Evolutionary conservation across 2,329 filamentous ascomycete genomes (phyloP).

Genomic region (Claviceps paspali): DNA sequence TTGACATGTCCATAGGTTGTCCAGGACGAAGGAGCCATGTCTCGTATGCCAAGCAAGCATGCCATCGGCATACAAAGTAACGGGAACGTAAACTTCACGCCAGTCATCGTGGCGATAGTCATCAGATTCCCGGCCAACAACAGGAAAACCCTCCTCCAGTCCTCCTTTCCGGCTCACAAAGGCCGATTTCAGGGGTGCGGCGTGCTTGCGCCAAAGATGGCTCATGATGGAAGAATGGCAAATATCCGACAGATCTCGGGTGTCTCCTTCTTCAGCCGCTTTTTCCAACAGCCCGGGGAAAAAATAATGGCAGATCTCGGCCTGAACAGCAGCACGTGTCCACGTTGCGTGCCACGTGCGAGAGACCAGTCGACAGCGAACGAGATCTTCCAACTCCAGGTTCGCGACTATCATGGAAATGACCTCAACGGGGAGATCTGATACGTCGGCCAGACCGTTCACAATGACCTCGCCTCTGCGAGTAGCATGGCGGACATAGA

Average conservation of each 20-base stretch:
- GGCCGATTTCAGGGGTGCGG: slow-evolving; percentile 7
- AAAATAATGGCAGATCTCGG: slow-evolving; percentile 10
- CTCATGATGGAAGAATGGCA: neutral
- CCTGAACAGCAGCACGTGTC: slow-evolving; percentile 11
- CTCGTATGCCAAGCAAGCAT: slow-evolving; percentile 15
- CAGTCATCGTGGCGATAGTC: too few relatives aligned
- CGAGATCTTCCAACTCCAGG: slow-evolving; percentile 12
- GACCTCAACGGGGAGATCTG: slow-evolving; percentile 15
- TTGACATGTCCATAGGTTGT: slow-evolving; percentile 10
- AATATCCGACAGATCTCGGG: neutral
- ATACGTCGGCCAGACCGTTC: slow-evolving; percentile 11
- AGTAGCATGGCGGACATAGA: slow-evolving; percentile 12
- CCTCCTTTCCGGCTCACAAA: slow-evolving; percentile 5
- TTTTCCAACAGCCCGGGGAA: slow-evolving; percentile 14
- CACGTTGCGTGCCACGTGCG: slow-evolving; percentile 13
- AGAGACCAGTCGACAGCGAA: slow-evolving; percentile 13
- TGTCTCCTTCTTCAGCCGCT: neutral
- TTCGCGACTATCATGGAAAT: slow-evolving; percentile 10
- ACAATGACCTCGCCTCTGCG: slow-evolving; percentile 8
- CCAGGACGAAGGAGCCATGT: slow-evolving; percentile 10
- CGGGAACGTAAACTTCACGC: too few relatives aligned
- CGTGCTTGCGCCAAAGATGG: slow-evolving; percentile 7
- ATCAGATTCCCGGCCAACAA: too few relatives aligned
- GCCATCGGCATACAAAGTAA: too few relatives aligned
- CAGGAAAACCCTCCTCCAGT: too few relatives aligned